Conservation (phyloP, 2,329 filamentous ascomycete genomes). For the Lithohypha guttulata region DNA sequence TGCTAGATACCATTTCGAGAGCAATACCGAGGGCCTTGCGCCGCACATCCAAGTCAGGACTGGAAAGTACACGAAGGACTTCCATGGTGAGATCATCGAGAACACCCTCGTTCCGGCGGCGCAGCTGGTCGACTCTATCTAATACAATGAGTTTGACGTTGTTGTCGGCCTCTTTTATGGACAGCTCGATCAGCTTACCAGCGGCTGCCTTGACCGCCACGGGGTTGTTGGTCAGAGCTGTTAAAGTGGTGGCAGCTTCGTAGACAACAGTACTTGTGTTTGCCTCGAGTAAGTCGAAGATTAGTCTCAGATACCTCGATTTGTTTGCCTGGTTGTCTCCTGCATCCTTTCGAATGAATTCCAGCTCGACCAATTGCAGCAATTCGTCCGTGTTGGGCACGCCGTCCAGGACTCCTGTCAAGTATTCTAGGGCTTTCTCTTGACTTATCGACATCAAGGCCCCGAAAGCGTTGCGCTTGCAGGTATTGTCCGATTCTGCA, state of each 20-base stretch:
- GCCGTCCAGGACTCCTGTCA: slow-evolving; percentile 81
- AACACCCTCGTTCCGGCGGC: slow-evolving; percentile 79
- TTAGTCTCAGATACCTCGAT: slow-evolving; percentile 83
- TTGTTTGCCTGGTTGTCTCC: slow-evolving; percentile 90
- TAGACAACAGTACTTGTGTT: slow-evolving; percentile 91
- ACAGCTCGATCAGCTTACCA: slow-evolving; percentile 89
- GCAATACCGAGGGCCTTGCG: slow-evolving; percentile 83
- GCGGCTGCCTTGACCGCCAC: slow-evolving; percentile 96
- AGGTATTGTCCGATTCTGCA: slow-evolving; percentile 82
- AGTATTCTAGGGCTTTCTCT: slow-evolving; percentile 78
- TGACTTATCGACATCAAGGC: slow-evolving; percentile 85
- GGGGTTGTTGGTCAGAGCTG: slow-evolving; percentile 86
- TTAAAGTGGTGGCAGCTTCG: slow-evolving; percentile 90
- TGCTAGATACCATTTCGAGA: slow-evolving; percentile 95
- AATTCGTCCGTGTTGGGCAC: slow-evolving; percentile 92
- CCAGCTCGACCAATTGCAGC: slow-evolving; percentile 82
- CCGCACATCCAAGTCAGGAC: slow-evolving; percentile 89
- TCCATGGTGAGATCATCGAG: slow-evolving; percentile 95
- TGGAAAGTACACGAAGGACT: slow-evolving; percentile 85
- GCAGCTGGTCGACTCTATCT: slow-evolving; percentile 79
- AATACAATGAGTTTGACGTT: slow-evolving; percentile 98
- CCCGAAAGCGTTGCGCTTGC: slow-evolving; percentile 95
- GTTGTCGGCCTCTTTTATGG: slow-evolving; percentile 96
- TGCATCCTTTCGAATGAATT: slow-evolving; percentile 98
- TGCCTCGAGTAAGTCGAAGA: slow-evolving; percentile 92